Evolutionary conservation across 2,329 filamentous ascomycete genomes (phyloP), one percentile per base, ranked within the genome.

Genomic region (Phialemoniopsis sp.): DNA sequence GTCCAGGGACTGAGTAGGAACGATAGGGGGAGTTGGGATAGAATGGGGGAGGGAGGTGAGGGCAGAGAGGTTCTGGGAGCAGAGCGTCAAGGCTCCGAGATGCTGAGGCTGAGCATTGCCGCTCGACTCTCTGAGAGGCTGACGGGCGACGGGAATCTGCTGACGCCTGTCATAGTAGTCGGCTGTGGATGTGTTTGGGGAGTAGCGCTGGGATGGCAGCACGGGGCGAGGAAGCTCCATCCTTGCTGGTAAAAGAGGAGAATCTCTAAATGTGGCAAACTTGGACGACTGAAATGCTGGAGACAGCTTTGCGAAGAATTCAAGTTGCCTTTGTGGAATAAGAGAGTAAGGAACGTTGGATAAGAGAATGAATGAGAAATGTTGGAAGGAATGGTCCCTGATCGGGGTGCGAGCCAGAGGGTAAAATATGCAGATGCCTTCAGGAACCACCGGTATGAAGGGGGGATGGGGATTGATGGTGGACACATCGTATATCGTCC

Each of bases 61-160:
- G 15, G 40, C 32, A 21, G 40, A 28, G 38, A 30, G 15, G 16
- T 34, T 13, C 29, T 46, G 59, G 58, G 40, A 64, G 62, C 36
- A 58, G 60, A 47, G 58, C 64, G 47, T 62, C 65, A 57, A 69
- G 66, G 54, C 67, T 70, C 44, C 47, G 31, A 69, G 63, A 21
- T 64, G 62, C 46, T 69, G 51, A 44, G 62, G 53, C 51, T 78
- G 74, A 34, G 66, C 60, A 55, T 78, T 79, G 50, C 69, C 68
- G 12, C 66, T 72, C 15, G 71, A 67, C 50, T 79, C 74, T 41
- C 70, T 62, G 29, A 79, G 64, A 21, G 75, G 73, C 43, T 68
- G 60, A 43, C 70, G 53, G 46, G 62, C 61, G 6, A 6, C 21
- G 21, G 21, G 10, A 6, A 26, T 10, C 21, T 26, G 21, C 47